Evolutionary conservation across 2,329 filamentous ascomycete species (phyloP), one percentile per base, ranked within the genome.

Genomic region (Aspergillus chevalieri): DNA sequence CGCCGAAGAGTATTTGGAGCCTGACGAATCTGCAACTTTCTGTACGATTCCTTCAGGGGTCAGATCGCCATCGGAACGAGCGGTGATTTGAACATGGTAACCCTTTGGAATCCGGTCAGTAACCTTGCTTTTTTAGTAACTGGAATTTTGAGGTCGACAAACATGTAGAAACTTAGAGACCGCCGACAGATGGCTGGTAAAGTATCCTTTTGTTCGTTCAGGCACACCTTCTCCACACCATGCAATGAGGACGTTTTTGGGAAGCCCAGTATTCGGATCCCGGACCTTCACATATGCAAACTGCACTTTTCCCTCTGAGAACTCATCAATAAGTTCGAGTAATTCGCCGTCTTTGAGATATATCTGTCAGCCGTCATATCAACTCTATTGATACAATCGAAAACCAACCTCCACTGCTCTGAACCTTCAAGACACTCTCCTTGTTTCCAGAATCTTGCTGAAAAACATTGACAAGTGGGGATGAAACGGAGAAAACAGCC

Each of bases 181-280:
- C 44, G 89, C 86, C 52, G 87, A 85, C 44, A 93, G 77, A 72
- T 98, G 92, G 73, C 90, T 96, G 58, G 89, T 95, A 68, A 98
- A 98, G 74, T 97, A 97, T 57, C 93, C 93, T 74, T 97, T 98
- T 53, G 92, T 97, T 63, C 92, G 81, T 74, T 98, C 93, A n/a
- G 93, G 93, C 14, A 98, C 93, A 60, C 93, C 93, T 65, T 94
- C 92, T 58, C 93, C 93, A 69, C 93, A 98, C 87, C 93, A 98
- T 58, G 87, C 91, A 66, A 98, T 89, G 58, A 98, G 79, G 52
- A 95, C 89, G 67, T 85, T 87, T 77, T 98, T 98, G 45, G 92
- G 90, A 14, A 98, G 81, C 19, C 78, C 76, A 2, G 87, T 89
- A 70, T 98, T 98, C 48, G 90, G 87, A 67, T 98, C 93, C 70